Percentiles rank a stretch among this genome's conserved stretches.
phyloP scores from a whole-genome alignment of 768 basidiomycete genomes.

The Lactarius deliciosus region DNA sequence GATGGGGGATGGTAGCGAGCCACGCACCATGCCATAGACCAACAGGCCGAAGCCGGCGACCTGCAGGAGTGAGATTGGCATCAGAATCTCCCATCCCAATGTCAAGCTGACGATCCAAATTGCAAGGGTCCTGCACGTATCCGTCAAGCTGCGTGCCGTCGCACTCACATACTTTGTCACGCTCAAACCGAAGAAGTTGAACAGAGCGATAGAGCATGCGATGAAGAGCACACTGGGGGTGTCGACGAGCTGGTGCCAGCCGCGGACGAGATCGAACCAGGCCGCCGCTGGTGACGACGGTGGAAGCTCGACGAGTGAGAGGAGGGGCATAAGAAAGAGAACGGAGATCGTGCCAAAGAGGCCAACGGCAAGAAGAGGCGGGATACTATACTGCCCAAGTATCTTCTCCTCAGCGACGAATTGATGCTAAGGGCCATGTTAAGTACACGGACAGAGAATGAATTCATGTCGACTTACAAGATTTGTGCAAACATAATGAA shows the following conservation, averaged over 20 bases:
- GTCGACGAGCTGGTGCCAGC: constrained; percentile 84
- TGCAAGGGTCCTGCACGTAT: too few species aligned
- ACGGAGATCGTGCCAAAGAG: constrained; percentile 85
- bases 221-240: constrained; percentile 45
- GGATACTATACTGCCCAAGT: constrained; percentile 81
- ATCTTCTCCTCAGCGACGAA: constrained; percentile 98
- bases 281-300: constrained; percentile 56
- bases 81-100: too few species aligned
- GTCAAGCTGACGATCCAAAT: too few species aligned
- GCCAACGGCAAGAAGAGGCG: constrained; percentile 91
- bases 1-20: too few species aligned
- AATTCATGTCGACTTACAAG: constrained; percentile 57
- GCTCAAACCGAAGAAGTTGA: too few species aligned
- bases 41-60: too few species aligned
- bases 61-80: too few species aligned
- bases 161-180: too few species aligned
- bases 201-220: too few species aligned
- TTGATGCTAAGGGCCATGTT: constrained; percentile 56
- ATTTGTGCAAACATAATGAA: constrained; percentile 93
- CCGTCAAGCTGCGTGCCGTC: too few species aligned
- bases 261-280: constrained; percentile 84
- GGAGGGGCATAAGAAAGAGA: constrained; percentile 73
- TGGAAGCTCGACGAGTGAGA: constrained; percentile 67
- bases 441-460: constrained; percentile 24
- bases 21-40: too few species aligned